A percentile compares a stretch with the other conserved stretches of the same genome.
Evolutionary conservation across 1,284 basidiomycete genomes (phyloP).

Genomic region (Agroathelia rolfsii): DNA sequence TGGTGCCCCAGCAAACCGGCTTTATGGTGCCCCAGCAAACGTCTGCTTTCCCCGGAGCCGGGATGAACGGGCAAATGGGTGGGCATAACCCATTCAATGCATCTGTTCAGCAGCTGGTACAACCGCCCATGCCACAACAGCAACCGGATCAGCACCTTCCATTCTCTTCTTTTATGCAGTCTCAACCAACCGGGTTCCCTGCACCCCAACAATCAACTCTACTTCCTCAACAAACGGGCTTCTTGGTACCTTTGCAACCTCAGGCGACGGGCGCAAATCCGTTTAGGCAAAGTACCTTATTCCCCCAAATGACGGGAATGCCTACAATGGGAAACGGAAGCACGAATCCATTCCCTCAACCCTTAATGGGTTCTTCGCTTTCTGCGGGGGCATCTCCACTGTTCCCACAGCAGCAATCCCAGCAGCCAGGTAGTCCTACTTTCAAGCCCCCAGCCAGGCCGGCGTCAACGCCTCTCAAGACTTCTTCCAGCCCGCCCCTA

Average conservation of each 20-base stretch:
- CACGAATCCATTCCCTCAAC: constrained; percentile 9
- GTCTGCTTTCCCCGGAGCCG: constrained; percentile 26
- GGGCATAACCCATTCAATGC: constrained; percentile 29
- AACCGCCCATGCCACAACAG: constrained; percentile 20
- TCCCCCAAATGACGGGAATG: constrained; percentile 64
- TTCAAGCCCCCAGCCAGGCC: constrained; percentile 40
- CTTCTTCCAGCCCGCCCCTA: constrained; percentile 26
- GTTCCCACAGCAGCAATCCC: constrained; percentile 5
- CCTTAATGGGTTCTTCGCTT: neutral
- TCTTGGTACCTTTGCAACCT: constrained; percentile 31
- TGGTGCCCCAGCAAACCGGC: constrained; percentile 34
- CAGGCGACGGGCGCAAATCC: constrained; percentile 70
- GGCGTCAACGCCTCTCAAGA: constrained; percentile 56
- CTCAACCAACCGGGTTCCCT: constrained; percentile 19
- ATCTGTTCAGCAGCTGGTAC: constrained; percentile 27
- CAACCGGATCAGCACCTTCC: constrained; percentile 41
- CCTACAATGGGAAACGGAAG: constrained; percentile 11
- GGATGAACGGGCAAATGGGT: constrained; percentile 20
- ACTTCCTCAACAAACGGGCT: constrained; percentile 15
- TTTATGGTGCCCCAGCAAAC: constrained; percentile 37
- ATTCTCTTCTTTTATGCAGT: constrained; percentile 40
- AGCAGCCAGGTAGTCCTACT: constrained; percentile 11
- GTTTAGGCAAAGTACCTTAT: constrained; percentile 56
- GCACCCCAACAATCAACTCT: too few relatives aligned
- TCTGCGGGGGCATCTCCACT: neutral